Base-by-base conservation (phyloP, 2,329 filamentous ascomycete genomes). In the Ilyonectria robusta region DNA sequence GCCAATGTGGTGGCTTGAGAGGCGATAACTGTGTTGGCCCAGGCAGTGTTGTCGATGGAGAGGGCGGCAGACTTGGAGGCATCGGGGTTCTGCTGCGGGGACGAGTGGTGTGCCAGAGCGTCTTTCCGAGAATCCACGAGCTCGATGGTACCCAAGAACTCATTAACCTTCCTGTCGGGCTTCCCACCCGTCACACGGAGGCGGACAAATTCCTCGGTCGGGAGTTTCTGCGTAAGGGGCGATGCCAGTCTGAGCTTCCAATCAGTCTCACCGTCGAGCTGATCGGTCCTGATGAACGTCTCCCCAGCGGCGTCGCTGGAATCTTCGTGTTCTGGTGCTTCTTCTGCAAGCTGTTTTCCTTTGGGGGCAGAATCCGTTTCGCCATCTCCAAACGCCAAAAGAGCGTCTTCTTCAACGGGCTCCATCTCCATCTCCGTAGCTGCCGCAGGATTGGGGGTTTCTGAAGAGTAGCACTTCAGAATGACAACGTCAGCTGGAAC, bases 11-110 rank as follows among this genome's bases (percentile, higher is more conserved):
- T 93, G 1, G 93, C 95, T 78, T 95, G 96, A 1, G 95, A 98
- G 1, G 96, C 96, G 67, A 99, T 92, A 26, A 99, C 93, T 0
- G 96, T 99, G 78, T 98, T 99, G 19, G 95, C 95, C 96, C 97
- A 99, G 10, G 97, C 96, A 8, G 96, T 98, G 77, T 99, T 98
- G 81, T 99, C 96, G 69, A 99, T 98, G 1, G 90, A 94, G 42
- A 99, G 85, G 1, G 95, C 91, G 2, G 91, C 89, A 6, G 92
- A 93, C 65, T 88, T 88, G 17, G 81, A 71, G 19, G 70, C 70
- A 21, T 82, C 82, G 17, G 76, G 76, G 40, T 81, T 78, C 17
- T 78, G 73, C 7, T 76, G 76, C 35, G 80, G 70, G 6, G 76
- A 68, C n/a, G 77, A 71, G 31, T 80, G 78, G 26, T 79, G 83